Conservation (phyloP, 2,329 filamentous ascomycete species). For the Aspergillus sp. region DNA sequence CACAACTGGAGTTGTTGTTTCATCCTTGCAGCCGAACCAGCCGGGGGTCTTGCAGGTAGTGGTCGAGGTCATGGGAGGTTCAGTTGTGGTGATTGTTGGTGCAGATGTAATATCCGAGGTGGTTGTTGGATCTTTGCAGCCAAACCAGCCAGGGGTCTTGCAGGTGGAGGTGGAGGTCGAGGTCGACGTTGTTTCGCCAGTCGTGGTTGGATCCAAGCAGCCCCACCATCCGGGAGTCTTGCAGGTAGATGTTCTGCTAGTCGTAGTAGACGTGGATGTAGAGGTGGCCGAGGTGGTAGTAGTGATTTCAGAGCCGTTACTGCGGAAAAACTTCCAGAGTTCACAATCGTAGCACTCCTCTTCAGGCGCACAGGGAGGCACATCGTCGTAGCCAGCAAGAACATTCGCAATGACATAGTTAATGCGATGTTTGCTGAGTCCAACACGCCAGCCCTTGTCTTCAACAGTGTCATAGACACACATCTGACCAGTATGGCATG, state of each 20-base stretch:
- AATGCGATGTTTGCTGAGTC: conserved; percentile 89
- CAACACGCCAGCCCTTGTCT: conserved; percentile 89
- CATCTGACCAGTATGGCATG: conserved; percentile 85
- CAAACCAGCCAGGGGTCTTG: conserved; percentile 48
- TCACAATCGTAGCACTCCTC: conserved; percentile 85
- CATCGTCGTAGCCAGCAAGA: conserved; percentile 76
- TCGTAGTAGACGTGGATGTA: conserved; percentile 37
- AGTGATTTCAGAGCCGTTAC: conserved; percentile 77
- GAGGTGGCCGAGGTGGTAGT: conserved; percentile 60
- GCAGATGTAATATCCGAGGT: conserved; percentile 24
- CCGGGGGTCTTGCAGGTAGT: conserved; percentile 32
- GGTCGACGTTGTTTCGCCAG: conserved; percentile 38
- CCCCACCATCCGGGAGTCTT: conserved; percentile 94
- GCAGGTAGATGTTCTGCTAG: conserved; percentile 79
- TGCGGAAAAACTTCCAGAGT: conserved; percentile 92
- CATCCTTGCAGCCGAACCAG: conserved; percentile 45
- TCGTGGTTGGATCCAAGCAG: conserved; percentile 53
- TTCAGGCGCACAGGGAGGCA: conserved; percentile 75
- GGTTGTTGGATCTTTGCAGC: conserved; percentile 43
- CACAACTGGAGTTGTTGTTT: conserved; percentile 29
- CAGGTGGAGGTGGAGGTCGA: conserved; percentile 42
- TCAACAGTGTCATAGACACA: conserved; percentile 91
- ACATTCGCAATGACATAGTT: conserved; percentile 85
- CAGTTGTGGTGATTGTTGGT: conserved; percentile 22
- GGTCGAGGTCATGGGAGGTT: conserved; percentile 19